These are phyloP conservation scores for Ophiosphaerella herpotricha DNA, from an alignment of 2,329 filamentous ascomycete species.

Conservation along the genomic window DNA sequence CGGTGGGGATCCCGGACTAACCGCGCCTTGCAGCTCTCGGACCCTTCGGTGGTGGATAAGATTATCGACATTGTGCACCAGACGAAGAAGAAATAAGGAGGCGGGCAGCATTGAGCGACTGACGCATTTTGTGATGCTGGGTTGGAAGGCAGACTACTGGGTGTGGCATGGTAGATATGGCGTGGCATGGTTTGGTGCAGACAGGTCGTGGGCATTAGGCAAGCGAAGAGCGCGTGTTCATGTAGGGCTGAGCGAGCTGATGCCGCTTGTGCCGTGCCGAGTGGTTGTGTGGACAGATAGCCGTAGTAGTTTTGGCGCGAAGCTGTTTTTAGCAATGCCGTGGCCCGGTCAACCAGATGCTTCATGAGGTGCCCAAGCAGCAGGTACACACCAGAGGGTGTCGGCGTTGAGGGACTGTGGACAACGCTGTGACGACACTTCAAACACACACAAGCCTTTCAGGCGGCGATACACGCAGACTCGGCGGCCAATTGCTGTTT, in stretches of 20 bases:
- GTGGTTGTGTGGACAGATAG: not conserved
- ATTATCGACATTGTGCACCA: slow-evolving; percentile 84
- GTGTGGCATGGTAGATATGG: too few relatives aligned
- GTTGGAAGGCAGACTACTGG: not conserved
- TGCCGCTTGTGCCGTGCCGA: slow-evolving; percentile 5
- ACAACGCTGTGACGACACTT: too few relatives aligned
- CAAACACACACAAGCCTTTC: not conserved
- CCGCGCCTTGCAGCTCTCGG: slow-evolving; percentile 68
- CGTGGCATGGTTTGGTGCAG: too few relatives aligned
- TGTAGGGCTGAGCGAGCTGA: slow-evolving; percentile 3
- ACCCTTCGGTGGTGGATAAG: slow-evolving; percentile 85
- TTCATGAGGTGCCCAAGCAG: too few relatives aligned
- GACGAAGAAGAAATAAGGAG: slow-evolving; percentile 51
- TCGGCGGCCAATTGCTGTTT: slow-evolving; percentile 11
- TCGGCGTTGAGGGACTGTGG: too few relatives aligned
- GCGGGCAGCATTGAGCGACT: not conserved
- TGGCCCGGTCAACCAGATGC: not conserved
- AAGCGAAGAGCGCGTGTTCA: too few relatives aligned
- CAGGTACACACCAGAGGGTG: too few relatives aligned
- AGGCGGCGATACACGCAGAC: not conserved
- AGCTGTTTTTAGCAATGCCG: slow-evolving; percentile 4
- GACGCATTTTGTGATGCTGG: not conserved
- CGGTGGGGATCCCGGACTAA: slow-evolving; percentile 31
- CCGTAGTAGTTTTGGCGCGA: not conserved
- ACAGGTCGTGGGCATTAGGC: too few relatives aligned